A percentile compares a stretch with the other conserved stretches of the same genome.
These are phyloP conservation scores for Scheffersomyces coipomensis DNA, from an alignment of 805 yeast genomes.

Conservation along the genomic window DNA sequence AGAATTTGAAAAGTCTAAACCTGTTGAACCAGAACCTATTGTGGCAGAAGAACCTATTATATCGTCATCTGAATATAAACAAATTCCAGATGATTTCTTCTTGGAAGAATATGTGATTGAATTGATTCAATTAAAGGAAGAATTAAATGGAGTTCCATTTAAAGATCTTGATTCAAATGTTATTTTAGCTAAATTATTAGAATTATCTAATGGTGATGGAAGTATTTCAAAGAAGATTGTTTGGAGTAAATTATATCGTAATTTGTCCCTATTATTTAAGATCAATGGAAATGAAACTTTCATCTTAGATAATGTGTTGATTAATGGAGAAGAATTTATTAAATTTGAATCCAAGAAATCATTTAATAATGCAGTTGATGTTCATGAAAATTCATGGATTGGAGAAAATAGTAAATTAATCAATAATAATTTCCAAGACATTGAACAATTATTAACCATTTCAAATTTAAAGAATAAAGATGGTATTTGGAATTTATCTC, in stretches of 20 bases:
- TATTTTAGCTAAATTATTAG: constrained; percentile 14
- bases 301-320: constrained; percentile 33
- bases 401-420: constrained; percentile 13
- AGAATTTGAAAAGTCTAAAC: constrained; percentile 1
- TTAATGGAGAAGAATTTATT: constrained; percentile 25
- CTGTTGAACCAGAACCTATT: background rate
- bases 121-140: constrained; percentile 19
- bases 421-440: constrained; percentile 6
- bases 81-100: constrained; percentile 30
- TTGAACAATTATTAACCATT: constrained; percentile 5
- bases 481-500: constrained; percentile 7
- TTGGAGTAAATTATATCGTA: constrained; percentile 26
- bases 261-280: constrained; percentile 29
- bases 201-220: constrained; percentile 13
- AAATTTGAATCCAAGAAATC: constrained; percentile 17
- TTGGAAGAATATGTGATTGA: constrained; percentile 34
- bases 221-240: constrained; percentile 16
- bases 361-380: constrained; percentile 7
- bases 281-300: constrained; percentile 30
- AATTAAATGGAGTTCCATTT: constrained; percentile 16
- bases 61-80: constrained; percentile 16
- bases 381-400: constrained; percentile 8
- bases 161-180: constrained; percentile 6
- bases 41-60: background rate
- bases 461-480: constrained; percentile 1